Base-by-base conservation (phyloP, 2,329 filamentous ascomycete species). In the Arthrocladium fulminans region DNA sequence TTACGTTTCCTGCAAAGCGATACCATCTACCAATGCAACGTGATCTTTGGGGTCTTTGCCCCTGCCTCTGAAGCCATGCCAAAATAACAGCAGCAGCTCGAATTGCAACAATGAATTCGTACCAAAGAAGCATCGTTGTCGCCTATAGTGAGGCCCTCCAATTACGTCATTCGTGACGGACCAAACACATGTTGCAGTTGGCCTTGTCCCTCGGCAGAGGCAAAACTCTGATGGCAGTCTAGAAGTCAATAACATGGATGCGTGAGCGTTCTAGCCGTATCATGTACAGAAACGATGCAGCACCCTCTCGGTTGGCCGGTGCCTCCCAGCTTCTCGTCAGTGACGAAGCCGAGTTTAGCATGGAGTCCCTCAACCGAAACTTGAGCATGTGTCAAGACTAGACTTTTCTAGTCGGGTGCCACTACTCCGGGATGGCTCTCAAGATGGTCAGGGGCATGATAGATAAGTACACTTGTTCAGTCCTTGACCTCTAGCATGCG, bases 371-470 rank as follows among this genome's bases (percentile, higher is more conserved):
- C 73, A 12, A 84, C 79, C 25, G 71, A 65, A 48, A 76, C 74
- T 68, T 95, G 88, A 2, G 88, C 85, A 70, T 96, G 89, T 20
- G 85, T 76, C 61, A 88, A 81, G 6, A 89, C 72, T 37, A 94
- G 71, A 0, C 89, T 88, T 17, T 76, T 74, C 84, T 86, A 94
- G 23, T 67, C 49, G 59, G 63, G 47, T 60, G 59, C 49, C 10
- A 68, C 64, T 42, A 73, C 65, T 49, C 73, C 71, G 23, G 71
- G 66, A 65, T 94, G 74, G 40, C 72, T 62, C 42, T 67, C 67
- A 20, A 86, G 77, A 79, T 85, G 95, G n/a, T 69, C 65, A 29
- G 88, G 64, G 0, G 80, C 84, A 0, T 75, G 75, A 48, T 79
- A 74, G 57, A 94, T 77, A 20, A 96, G 70, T n/a, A 48, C 81